Evolutionary conservation across 1,284 basidiomycete genomes (phyloP), one percentile per base, ranked within the genome.

Genomic region (Melampsora larici-populina): DNA sequence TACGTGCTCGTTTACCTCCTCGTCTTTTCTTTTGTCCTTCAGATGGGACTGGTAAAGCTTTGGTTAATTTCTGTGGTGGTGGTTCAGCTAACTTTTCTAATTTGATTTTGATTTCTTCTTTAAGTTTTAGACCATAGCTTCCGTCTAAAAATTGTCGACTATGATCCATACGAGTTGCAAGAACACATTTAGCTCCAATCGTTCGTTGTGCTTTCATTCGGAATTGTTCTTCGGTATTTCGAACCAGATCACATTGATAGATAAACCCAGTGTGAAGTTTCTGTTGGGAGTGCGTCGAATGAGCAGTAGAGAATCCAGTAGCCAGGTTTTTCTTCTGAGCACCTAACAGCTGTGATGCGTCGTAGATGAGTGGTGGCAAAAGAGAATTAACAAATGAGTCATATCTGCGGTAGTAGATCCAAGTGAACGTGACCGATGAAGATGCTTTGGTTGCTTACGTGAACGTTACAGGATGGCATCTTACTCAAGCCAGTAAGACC

Each of bases 241-340:
- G 89, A 1, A 99, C 91, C 18, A 98, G 85, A 1, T 92, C 91
- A 13, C 91, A 93, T 82, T 99, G 96, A 85, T 91, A 97, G 79
- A 99, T 90, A 86, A 98, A 99, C 21, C 97, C 97, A 0, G 93
- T 95, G 82, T 97, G 96, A n/a, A 93, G 89, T 71, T 90, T 89
- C 82, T 81, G 80, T 29, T 79, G 81, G 24, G 83, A 82, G 55
- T 94, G 92, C 0, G 90, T 90, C 0, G 72, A 74, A 49, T 74
- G 72, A 26, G 83, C 84, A 1, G 84, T 83, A 0, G 95, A 91
- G 84, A 94, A 91, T 0, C 94, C 94, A 1, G 92, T 91, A 0
- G 92, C 88, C 29, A 93, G 64, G 64, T 74, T 90, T 85, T 96
- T 96, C 84, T 89, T 91, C 83, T 95, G 90, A 0, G 96, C 94